A percentile compares a stretch with the other conserved stretches of the same genome.
These are phyloP conservation scores for Tylopilus sp. DNA, from an alignment of 768 basidiomycete species.

Conservation along the genomic window DNA sequence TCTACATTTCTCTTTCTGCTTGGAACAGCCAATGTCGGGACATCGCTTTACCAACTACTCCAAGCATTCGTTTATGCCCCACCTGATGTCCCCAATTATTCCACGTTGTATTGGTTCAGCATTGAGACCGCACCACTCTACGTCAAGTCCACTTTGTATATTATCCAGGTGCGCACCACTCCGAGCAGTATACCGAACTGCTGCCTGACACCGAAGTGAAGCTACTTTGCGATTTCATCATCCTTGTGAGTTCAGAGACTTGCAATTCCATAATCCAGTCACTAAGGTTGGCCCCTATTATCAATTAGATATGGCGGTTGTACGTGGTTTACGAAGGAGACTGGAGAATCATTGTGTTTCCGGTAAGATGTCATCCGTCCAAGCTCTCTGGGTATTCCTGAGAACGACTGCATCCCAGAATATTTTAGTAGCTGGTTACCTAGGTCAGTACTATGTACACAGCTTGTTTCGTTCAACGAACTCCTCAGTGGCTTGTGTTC, in stretches of 20 bases:
- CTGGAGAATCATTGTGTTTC: not conserved
- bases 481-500: not conserved
- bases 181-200: no score
- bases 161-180: not conserved
- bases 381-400: not conserved
- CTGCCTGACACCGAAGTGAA: no score
- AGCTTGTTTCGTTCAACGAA: no score
- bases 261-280: not conserved
- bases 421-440: no score
- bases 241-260: not conserved
- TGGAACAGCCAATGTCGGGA: not conserved
- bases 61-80: constrained; percentile 4
- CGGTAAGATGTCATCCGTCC: not conserved
- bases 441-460: not conserved
- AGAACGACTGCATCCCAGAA: no score
- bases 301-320: constrained; percentile 5
- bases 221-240: not conserved
- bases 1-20: not conserved
- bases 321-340: not conserved
- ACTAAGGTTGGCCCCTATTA: not conserved
- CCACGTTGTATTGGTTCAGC: not conserved
- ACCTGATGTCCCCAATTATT: not conserved
- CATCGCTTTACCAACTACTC: constrained; percentile 1
- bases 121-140: no score
- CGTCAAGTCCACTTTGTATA: not conserved